Evolutionary conservation across 331 rosid species (phyloP).

Genomic region (Ulmus americana): DNA sequence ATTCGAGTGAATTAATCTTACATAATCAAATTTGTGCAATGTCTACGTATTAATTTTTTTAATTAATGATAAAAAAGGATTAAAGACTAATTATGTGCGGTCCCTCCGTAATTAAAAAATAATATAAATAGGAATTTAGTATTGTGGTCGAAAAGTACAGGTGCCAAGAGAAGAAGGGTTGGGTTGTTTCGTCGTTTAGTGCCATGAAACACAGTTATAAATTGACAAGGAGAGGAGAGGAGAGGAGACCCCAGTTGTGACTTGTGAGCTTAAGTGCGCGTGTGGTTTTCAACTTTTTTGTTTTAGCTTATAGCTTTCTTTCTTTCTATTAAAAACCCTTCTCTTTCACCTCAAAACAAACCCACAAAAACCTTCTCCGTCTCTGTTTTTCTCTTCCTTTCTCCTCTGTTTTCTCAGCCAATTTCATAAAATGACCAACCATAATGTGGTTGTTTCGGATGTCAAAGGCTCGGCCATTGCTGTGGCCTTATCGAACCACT

Average conservation of each 20-base stretch:
- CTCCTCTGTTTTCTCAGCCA: slow-evolving; percentile 16
- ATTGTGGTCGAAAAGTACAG: slow-evolving; percentile 40
- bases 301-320: neutral
- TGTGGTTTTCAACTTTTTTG: slow-evolving; percentile 15
- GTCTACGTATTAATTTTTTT: too few relatives aligned
- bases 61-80: too few relatives aligned
- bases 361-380: neutral
- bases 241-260: slow-evolving; percentile 13
- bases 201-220: slow-evolving; percentile 40
- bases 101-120: neutral
- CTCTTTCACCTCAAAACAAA: slow-evolving; percentile 14
- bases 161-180: slow-evolving; percentile 14
- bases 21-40: too few relatives aligned
- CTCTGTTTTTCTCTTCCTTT: slow-evolving; percentile 29
- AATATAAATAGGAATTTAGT: neutral
- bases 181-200: slow-evolving; percentile 46
- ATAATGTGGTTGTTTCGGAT: slow-evolving; percentile 47
- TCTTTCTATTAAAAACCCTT: slow-evolving; percentile 27
- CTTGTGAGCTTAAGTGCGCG: slow-evolving; percentile 31
- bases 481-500: slow-evolving; percentile 29
- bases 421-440: slow-evolving; percentile 50
- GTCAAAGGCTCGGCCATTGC: slow-evolving; percentile 36
- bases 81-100: neutral
- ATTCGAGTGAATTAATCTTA: too few relatives aligned
- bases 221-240: slow-evolving; percentile 31